Conservation (phyloP, 1,284 basidiomycete species). For the Trichosporon ovoides region DNA sequence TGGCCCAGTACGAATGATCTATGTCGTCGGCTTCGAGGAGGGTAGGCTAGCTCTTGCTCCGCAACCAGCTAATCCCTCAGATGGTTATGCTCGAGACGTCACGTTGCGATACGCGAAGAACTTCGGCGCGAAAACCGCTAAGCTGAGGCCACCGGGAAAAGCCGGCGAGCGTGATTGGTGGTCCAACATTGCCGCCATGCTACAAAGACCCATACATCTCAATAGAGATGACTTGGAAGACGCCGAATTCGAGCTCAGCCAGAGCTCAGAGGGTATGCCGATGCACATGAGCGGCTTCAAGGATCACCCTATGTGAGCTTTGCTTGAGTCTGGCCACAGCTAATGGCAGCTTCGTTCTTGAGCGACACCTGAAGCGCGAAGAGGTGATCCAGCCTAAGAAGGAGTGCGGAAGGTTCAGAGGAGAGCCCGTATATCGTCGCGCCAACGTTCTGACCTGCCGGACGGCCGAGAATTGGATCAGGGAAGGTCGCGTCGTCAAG, state of each 20-base stretch:
- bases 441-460: slow-evolving; percentile 76
- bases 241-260: slow-evolving; percentile 74
- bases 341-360: slow-evolving; percentile 68
- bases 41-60: slow-evolving; percentile 61
- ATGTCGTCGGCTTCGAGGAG: slow-evolving; percentile 92
- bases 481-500: slow-evolving; percentile 69
- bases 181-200: slow-evolving; percentile 60
- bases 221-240: slow-evolving; percentile 91
- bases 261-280: slow-evolving; percentile 88
- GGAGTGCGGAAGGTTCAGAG: slow-evolving; percentile 85
- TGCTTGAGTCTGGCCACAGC: background rate
- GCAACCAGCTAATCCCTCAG: slow-evolving; percentile 31
- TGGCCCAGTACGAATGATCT: slow-evolving; percentile 79
- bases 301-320: slow-evolving; percentile 77
- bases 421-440: slow-evolving; percentile 87
- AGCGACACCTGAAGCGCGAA: slow-evolving; percentile 80
- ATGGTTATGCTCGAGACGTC: slow-evolving; percentile 55
- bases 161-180: slow-evolving; percentile 74
- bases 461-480: slow-evolving; percentile 92
- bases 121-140: slow-evolving; percentile 74
- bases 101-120: slow-evolving; percentile 63
- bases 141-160: slow-evolving; percentile 64
- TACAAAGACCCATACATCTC: slow-evolving; percentile 74
- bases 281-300: slow-evolving; percentile 87
- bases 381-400: slow-evolving; percentile 78